Conservation (phyloP, 768 basidiomycete genomes). For the Albatrellus ellisii region DNA sequence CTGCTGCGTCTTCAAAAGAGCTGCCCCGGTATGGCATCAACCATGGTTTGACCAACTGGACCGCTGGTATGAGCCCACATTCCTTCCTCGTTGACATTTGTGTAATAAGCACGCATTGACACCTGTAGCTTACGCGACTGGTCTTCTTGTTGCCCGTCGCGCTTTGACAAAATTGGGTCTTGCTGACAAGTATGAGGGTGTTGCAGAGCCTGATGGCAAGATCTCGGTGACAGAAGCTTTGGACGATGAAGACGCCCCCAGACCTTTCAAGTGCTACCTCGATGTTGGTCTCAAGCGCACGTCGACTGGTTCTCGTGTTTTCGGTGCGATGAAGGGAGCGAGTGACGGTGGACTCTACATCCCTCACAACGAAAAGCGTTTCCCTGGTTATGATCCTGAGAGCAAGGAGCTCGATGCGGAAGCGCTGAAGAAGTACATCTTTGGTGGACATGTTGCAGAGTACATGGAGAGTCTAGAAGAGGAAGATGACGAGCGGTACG, state of each 20-base stretch:
- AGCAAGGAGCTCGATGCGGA: conserved; percentile 88
- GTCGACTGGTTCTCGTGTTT: conserved; percentile 93
- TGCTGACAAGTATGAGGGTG: conserved; percentile 96
- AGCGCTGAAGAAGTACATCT: conserved; percentile 94
- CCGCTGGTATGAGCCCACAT: conserved; percentile 79
- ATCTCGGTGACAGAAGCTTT: conserved; percentile 72
- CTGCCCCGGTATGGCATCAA: conserved; percentile 93
- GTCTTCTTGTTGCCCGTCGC: conserved; percentile 88
- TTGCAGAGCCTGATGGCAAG: conserved; percentile 82
- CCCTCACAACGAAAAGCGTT: conserved; percentile 94
- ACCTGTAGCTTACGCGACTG: conserved; percentile 81
- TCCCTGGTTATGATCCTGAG: conserved; percentile 96
- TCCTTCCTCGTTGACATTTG: not conserved
- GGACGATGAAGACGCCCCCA: conserved; percentile 85
- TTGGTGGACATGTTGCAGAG: conserved; percentile 94
- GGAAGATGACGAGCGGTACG: conserved; percentile 94
- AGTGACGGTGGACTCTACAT: conserved; percentile 96
- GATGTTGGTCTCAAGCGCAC: conserved; percentile 98
- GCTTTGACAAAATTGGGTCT: conserved; percentile 92
- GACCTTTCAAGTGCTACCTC: conserved; percentile 98
- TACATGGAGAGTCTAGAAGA: conserved; percentile 99
- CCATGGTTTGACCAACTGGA: conserved; percentile 98
- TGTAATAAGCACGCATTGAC: not conserved
- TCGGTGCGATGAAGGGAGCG: conserved; percentile 98
- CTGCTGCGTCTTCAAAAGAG: conserved; percentile 80